Conservation (phyloP, 176 grass and related monocot species). For the Phoenix dactylifera region DNA sequence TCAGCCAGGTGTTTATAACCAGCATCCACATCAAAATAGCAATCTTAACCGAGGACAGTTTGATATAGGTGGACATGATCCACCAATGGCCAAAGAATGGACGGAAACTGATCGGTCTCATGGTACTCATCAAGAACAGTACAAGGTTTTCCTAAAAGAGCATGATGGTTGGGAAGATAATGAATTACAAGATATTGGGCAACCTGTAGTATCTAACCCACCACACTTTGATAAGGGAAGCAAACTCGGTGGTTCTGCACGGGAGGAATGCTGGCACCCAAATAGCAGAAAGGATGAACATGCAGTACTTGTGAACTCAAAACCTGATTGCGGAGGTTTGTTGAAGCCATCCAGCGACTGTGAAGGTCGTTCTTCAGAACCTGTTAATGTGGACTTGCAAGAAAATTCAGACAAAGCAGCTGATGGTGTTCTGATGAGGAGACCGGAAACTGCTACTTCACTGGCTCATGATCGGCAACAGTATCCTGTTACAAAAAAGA, state of each 20-base stretch:
- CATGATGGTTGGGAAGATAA: conserved; percentile 18
- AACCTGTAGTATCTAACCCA: conserved; percentile 36
- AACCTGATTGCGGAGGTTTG: conserved; percentile 21
- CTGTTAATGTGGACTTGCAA: conserved; percentile 21
- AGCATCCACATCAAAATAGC: conserved; percentile 26
- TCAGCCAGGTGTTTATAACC: conserved; percentile 13
- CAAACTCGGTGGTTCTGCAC: neutral
- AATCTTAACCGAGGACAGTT: conserved; percentile 38
- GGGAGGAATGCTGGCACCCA: conserved; percentile 1
- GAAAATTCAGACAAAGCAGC: conserved; percentile 23
- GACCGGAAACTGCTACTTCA: conserved; percentile 26
- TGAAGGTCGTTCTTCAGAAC: neutral
- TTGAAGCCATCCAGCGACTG: conserved; percentile 3
- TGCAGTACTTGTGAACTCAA: conserved; percentile 18
- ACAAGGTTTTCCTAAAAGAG: conserved; percentile 67
- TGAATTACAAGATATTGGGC: conserved; percentile 43
- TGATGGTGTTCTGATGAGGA: conserved; percentile 36
- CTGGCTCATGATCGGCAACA: conserved; percentile 22
- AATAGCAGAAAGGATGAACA: conserved; percentile 25
- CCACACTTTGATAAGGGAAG: conserved; percentile 25
- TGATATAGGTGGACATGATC: conserved; percentile 38
- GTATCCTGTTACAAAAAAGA: conserved; percentile 58
- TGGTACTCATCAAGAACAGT: conserved; percentile 42
- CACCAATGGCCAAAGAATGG: neutral
- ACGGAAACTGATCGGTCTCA: conserved; percentile 32